Conservation (phyloP, 805 yeast genomes). For the Ogataea glucozyma region DNA sequence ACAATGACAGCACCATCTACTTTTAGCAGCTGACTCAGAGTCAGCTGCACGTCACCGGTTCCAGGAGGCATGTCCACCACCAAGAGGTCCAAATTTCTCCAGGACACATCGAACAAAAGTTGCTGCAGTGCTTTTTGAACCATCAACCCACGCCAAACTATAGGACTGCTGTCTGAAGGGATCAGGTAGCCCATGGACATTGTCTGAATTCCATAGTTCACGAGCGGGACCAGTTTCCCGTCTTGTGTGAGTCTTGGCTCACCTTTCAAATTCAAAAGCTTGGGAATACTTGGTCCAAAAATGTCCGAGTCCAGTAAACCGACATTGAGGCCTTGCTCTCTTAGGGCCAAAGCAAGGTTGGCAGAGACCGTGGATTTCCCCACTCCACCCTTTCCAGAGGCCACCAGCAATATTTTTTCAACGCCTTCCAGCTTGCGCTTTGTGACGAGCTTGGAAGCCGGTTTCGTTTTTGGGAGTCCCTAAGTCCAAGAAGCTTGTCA, state of each 20-base stretch:
- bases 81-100: constrained; percentile 66
- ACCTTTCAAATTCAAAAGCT: constrained; percentile 62
- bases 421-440: constrained; percentile 61
- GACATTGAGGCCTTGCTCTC: constrained; percentile 50
- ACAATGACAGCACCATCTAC: constrained; percentile 82
- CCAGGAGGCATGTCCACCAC: constrained; percentile 91
- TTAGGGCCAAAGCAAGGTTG: constrained; percentile 66
- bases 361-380: constrained; percentile 77
- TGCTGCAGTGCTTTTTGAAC: constrained; percentile 88
- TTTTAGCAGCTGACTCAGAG: constrained; percentile 74
- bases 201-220: constrained; percentile 73
- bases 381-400: constrained; percentile 82
- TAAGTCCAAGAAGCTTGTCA: constrained; percentile 38
- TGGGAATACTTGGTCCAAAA: constrained; percentile 84
- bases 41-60: constrained; percentile 84
- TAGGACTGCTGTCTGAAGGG: constrained; percentile 61
- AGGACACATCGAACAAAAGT: constrained; percentile 76
- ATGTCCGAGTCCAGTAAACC: constrained; percentile 81
- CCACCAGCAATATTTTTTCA: constrained; percentile 58
- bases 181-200: constrained; percentile 91
- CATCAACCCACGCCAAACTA: constrained; percentile 86
- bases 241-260: constrained; percentile 58
- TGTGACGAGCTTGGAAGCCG: constrained; percentile 53
- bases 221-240: constrained; percentile 64
- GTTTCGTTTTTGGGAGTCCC: constrained; percentile 46